Base-by-base conservation (phyloP, 257 asterid genomes). In the Nicotiana benthamiana region DNA sequence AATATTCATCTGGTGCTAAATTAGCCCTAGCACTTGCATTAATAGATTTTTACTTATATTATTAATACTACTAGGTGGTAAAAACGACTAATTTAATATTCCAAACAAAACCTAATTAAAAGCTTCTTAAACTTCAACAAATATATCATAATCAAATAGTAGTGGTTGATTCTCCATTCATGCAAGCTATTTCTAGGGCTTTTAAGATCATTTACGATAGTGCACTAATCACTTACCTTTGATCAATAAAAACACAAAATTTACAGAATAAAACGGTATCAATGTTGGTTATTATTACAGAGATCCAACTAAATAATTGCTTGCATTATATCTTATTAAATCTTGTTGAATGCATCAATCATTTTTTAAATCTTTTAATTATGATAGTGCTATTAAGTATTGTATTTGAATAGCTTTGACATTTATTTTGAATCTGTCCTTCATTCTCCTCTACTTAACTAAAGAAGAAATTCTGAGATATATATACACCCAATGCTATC, bases 211-310 rank as follows among this genome's bases (percentile, higher is more conserved):
- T 74, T 51, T 48, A 74, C 79, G n/a, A 64, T 26, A 24, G 60
- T 48, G 26, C 61, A 13, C 20, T 48, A 74, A 46, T 48, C 61
- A 48, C 40, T 48, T 48, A 74, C 16, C 61, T 16, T 26, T 74
- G 79, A 74, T 74, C 79, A 17, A 72, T 74, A 48, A 74, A 70
- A 74, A 74, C 61, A 74, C 22, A 48, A 36, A 70, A 70, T 70
- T 70, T 43, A 70, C 77, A 70, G 61, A 74, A 74, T 74, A 74
- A 74, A 74, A 74, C 15, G 79, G 79, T 27, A 48, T 74, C 61
- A 74, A 74, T 74, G 79, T 15, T 15, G 79, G 57, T 22, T 43
- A 48, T 74, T 74, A 74, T 48, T 59, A 48, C 79, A 74, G 61
- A 74, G 43, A 74, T 74, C 61, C 61, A 48, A 74, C 43, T 74